phyloP scores from a whole-genome alignment of 495 filamentous ascomycete species.

The Penicillium pancosmium region DNA sequence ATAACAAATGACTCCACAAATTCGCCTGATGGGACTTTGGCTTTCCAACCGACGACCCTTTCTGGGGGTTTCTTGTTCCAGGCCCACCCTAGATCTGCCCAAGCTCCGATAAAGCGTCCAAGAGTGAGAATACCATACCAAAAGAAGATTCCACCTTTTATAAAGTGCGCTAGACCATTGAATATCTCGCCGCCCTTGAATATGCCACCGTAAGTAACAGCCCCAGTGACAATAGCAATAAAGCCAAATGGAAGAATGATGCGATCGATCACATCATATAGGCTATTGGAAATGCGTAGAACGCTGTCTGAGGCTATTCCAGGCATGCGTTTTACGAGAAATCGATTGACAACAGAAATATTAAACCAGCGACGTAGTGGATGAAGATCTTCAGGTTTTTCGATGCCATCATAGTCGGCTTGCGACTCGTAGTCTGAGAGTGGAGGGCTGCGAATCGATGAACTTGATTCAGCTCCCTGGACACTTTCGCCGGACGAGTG shows the following conservation, averaged over 20 bases:
- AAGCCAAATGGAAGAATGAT: constrained; percentile 68
- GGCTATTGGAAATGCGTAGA: constrained; percentile 56
- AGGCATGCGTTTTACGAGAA: constrained; percentile 47
- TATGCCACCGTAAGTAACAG: constrained; percentile 71
- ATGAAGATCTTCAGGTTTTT: constrained; percentile 46
- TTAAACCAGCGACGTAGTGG: constrained; percentile 46
- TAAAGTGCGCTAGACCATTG: constrained; percentile 88
- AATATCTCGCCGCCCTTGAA: constrained; percentile 67
- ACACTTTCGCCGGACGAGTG: constrained; percentile 85
- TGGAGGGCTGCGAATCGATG: constrained; percentile 66
- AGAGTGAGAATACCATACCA: constrained; percentile 87
- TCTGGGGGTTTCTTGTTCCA: constrained; percentile 84
- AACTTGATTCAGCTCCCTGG: constrained; percentile 76
- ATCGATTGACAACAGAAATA: constrained; percentile 48
- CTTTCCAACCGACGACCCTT: constrained; percentile 60
- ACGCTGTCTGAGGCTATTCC: constrained; percentile 63
- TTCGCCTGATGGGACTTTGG: constrained; percentile 76
- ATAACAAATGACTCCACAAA: constrained; percentile 90
- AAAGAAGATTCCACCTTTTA: constrained; percentile 96
- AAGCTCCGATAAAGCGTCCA: constrained; percentile 92
- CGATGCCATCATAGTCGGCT: constrained; percentile 53
- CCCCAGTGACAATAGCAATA: constrained; percentile 61
- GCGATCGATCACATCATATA: constrained; percentile 63
- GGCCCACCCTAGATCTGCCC: constrained; percentile 89
- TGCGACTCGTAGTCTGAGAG: constrained; percentile 55